phyloP scores from a whole-genome alignment of 2,329 filamentous ascomycete genomes.

The Aspergillus pseudoviridinutans region DNA sequence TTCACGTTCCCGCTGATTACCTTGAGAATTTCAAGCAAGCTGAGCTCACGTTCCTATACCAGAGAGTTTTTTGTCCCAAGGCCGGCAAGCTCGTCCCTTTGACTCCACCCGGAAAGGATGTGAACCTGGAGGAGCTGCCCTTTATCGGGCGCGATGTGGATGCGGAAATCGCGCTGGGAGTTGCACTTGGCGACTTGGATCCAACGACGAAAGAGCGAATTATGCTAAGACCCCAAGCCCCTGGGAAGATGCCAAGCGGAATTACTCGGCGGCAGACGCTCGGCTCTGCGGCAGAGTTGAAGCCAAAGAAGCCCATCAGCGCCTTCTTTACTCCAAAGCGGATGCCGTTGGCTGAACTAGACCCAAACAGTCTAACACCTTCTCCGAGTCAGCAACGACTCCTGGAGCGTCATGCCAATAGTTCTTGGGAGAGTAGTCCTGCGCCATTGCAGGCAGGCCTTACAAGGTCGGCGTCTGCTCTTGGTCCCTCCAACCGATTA shows the following conservation, averaged over 20 bases:
- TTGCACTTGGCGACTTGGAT: constrained; percentile 79
- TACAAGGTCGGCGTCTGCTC: constrained; percentile 31
- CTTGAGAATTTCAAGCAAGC: constrained; percentile 77
- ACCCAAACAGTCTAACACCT: constrained; percentile 63
- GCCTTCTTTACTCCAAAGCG: constrained; percentile 63
- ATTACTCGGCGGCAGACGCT: constrained; percentile 39
- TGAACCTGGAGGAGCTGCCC: constrained; percentile 66
- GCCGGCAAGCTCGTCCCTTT: constrained; percentile 69
- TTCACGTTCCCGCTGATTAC: constrained; percentile 75
- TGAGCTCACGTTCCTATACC: constrained; percentile 88
- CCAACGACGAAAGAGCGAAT: constrained; percentile 78
- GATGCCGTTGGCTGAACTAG: constrained; percentile 62
- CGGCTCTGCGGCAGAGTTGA: constrained; percentile 48
- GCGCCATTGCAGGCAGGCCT: constrained; percentile 38
- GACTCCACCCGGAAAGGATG: constrained; percentile 59
- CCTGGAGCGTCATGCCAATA: constrained; percentile 51
- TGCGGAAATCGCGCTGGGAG: constrained; percentile 63
- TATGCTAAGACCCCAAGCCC: constrained; percentile 31
- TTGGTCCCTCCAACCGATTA: constrained; percentile 34
- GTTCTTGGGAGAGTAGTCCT: constrained; percentile 53
- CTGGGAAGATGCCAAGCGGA: constrained; percentile 31
- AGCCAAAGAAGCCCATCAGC: constrained; percentile 59
- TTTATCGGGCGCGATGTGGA: constrained; percentile 77
- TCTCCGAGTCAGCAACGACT: constrained; percentile 62
- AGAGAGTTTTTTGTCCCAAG: constrained; percentile 86